phyloP scores from a whole-genome alignment of 129 eudicot species.

The Ambrosia artemisiifolia region DNA sequence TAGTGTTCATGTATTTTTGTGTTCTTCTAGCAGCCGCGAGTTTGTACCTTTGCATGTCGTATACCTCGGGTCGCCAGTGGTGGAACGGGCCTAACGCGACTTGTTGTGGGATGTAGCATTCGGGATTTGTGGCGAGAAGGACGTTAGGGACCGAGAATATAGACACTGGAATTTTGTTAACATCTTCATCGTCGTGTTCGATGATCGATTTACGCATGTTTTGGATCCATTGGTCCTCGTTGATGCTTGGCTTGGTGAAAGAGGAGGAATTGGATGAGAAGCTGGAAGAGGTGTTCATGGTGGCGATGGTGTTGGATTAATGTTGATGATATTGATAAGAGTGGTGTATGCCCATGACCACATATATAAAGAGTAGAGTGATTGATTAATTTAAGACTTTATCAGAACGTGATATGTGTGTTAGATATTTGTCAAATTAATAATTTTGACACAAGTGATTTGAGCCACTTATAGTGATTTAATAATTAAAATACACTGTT shows the following conservation, averaged over 20 bases:
- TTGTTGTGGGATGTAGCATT: slow-evolving; percentile 53
- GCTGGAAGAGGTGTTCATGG: neutral
- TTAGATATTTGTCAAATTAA: neutral
- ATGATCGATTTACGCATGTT: slow-evolving; percentile 39
- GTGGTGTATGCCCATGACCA: neutral
- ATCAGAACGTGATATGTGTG: neutral
- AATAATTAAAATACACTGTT: too few species aligned
- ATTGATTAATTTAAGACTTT: neutral
- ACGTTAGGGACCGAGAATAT: slow-evolving; percentile 52
- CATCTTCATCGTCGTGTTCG: slow-evolving; percentile 32
- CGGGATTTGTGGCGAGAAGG: slow-evolving; percentile 40
- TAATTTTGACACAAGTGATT: too few species aligned
- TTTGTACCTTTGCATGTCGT: slow-evolving; percentile 65
- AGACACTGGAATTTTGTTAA: slow-evolving; percentile 33
- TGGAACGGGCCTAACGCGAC: slow-evolving; percentile 72
- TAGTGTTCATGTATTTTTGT: slow-evolving; percentile 33
- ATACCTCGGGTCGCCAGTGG: slow-evolving; percentile 48
- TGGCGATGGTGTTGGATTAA: neutral
- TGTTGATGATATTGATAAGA: neutral
- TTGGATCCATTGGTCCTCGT: slow-evolving; percentile 32
- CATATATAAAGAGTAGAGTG: neutral
- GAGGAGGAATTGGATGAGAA: slow-evolving; percentile 10
- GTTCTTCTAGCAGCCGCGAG: slow-evolving; percentile 49
- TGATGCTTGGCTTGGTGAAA: slow-evolving; percentile 6
- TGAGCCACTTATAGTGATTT: too few species aligned